Percentiles rank a stretch among this genome's conserved stretches.
Conservation (phyloP, 2,329 filamentous ascomycete genomes). For the Monascus ruber region DNA sequence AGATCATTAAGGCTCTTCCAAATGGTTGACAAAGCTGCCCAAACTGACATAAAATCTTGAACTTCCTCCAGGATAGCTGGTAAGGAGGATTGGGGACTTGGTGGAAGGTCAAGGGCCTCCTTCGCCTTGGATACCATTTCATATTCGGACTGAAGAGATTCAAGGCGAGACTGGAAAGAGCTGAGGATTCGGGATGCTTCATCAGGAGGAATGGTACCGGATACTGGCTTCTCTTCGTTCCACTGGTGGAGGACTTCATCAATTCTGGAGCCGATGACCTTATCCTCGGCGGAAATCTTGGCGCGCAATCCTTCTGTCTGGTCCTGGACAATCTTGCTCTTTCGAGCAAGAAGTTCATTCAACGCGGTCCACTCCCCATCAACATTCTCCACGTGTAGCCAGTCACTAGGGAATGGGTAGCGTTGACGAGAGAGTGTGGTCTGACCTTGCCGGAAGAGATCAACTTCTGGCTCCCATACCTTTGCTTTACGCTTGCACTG, state of each 20-base stretch:
- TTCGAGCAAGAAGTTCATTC: conserved; percentile 81
- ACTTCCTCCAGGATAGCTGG: conserved; percentile 86
- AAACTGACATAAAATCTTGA: conserved; percentile 97
- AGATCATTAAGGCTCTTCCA: conserved; percentile 95
- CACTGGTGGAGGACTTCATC: conserved; percentile 73
- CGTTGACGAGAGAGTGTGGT: conserved; percentile 82
- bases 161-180: conserved; percentile 75
- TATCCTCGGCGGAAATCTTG: conserved; percentile 90
- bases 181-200: conserved; percentile 72
- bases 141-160: conserved; percentile 72
- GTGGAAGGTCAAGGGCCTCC: conserved; percentile 83
- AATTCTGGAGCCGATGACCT: conserved; percentile 80
- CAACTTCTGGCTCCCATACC: conserved; percentile 88
- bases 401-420: conserved; percentile 86
- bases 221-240: conserved; percentile 95
- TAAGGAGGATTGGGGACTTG: conserved; percentile 68
- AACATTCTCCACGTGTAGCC: conserved; percentile 92
- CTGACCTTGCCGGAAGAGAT: conserved; percentile 90
- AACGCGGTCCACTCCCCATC: conserved; percentile 92
- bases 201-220: conserved; percentile 82
- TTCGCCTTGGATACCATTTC: conserved; percentile 95
- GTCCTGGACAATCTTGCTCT: conserved; percentile 90
- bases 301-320: conserved; percentile 90
- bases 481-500: conserved; percentile 90
- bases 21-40: conserved; percentile 88